These are phyloP conservation scores for Pythium aquatile DNA, from an alignment of 352 stramenopile species.

Conservation along the genomic window DNA sequence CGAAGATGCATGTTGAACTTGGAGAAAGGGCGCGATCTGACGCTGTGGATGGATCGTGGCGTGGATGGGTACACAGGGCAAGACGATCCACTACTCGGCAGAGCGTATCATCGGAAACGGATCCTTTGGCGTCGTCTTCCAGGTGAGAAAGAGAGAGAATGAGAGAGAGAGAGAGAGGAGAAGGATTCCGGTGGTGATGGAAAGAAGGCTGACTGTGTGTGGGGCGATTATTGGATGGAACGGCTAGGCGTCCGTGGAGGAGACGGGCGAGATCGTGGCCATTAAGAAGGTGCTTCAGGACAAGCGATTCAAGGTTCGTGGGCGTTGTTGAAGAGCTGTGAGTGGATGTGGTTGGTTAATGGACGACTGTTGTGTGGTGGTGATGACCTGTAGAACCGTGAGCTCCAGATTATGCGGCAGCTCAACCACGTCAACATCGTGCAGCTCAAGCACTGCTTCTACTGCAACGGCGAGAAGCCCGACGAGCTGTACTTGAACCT, in stretches of 20 bases:
- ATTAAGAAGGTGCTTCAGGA: constrained; percentile 99
- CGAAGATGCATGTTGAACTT: constrained; percentile 17
- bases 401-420: constrained; percentile 99
- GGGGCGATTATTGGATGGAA: background rate
- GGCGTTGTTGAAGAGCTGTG: background rate
- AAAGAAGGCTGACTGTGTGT: too few species aligned
- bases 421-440: constrained; percentile 99
- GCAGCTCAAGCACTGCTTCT: constrained; percentile 99
- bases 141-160: constrained; percentile 36
- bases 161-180: too few species aligned
- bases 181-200: background rate
- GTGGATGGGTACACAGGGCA: constrained; percentile 42
- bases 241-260: constrained; percentile 88
- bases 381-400: constrained; percentile 86
- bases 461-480: constrained; percentile 94
- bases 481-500: constrained; percentile 99
- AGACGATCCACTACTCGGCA: constrained; percentile 95
- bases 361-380: background rate
- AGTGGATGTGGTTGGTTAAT: background rate
- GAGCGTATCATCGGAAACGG: constrained; percentile 99
- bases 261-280: constrained; percentile 97
- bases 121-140: constrained; percentile 99
- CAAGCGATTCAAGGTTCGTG: constrained; percentile 96
- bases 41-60: background rate
- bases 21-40: constrained; percentile 4